Evolutionary conservation across 768 basidiomycete genomes (phyloP), one percentile per base, ranked within the genome.

Genomic region (Tephrocybe sp.): DNA sequence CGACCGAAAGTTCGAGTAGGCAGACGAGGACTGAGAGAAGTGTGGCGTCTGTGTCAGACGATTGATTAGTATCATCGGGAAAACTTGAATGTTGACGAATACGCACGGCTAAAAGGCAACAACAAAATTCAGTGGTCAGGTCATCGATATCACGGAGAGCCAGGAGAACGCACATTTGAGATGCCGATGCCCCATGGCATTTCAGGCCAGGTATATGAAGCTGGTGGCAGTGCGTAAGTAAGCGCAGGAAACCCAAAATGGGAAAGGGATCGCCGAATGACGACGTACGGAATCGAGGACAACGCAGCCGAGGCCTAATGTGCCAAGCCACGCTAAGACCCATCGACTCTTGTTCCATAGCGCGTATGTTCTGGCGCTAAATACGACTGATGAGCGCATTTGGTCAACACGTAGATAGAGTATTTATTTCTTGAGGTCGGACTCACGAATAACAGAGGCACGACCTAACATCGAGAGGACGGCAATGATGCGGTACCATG

Each of bases 291-390:
- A 30, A 40, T 59, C 55, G 17, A 59, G 40, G 18, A 57, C 25
- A n/a, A 59, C 24, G 21, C 49, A 56, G 6, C 17, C 18, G 14
- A 58, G 14, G 2, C 58, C 61, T 11, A 60, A 21, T n/a, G 26
- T 17, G 41, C 48, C 50, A 8, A 64, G 49, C 36, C 46, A 53
- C 3, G 18, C 48, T 15, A 64, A 46, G 20, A 62, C 30, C 11
- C 49, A 23, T 4, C 48, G 38, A 34, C 25, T 58, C 21, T 39
- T 48, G 21, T 55, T 54, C 48, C 51, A 62, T 18, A 64, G 37
- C n/a, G 46, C 59, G 36, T 61, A 62, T 6, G 61, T 61, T 33
- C 63, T 51, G n/a, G 44, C 53, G 17, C 36, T 56, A 26, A 58
- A 61, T 9, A 58, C 57, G 17, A 53, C 63, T 64, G 26, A 30